phyloP scores from a whole-genome alignment of 1,284 basidiomycete genomes.

The Trametes hirsuta region DNA sequence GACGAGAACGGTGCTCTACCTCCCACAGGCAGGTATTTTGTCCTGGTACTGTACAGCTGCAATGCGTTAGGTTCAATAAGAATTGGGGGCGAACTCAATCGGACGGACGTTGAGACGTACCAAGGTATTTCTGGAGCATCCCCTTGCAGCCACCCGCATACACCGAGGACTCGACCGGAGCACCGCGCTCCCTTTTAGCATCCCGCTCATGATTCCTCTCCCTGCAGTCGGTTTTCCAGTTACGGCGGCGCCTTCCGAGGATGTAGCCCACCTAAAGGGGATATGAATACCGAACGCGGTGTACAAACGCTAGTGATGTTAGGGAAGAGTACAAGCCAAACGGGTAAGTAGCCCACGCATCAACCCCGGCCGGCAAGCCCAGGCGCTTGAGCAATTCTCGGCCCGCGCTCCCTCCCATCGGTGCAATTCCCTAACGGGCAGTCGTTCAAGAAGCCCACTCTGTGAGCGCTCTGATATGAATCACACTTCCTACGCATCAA shows the following conservation, averaged over 20 bases:
- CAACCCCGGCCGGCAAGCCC: slow-evolving; percentile 3
- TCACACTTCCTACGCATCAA: too few relatives aligned
- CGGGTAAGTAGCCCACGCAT: not conserved
- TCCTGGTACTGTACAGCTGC: too few relatives aligned
- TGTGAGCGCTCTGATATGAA: not conserved
- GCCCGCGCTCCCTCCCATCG: not conserved
- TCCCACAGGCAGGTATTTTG: too few relatives aligned
- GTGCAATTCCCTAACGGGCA: not conserved
- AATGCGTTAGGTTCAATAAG: too few relatives aligned
- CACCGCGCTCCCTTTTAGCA: not conserved
- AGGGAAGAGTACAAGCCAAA: not conserved
- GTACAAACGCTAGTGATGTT: not conserved
- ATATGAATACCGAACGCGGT: too few relatives aligned
- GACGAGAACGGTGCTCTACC: not conserved
- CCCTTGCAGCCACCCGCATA: not conserved
- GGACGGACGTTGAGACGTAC: too few relatives aligned
- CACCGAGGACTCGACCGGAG: not conserved
- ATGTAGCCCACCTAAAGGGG: not conserved
- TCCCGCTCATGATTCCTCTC: not conserved
- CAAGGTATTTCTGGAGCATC: not conserved
- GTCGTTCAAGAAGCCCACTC: not conserved
- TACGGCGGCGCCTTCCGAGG: not conserved
- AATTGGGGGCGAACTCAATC: too few relatives aligned
- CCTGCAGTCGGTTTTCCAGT: too few relatives aligned
- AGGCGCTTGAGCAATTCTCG: not conserved